Base-by-base conservation (phyloP, 1,284 basidiomycete species). In the Rhodotorula sp. region DNA sequence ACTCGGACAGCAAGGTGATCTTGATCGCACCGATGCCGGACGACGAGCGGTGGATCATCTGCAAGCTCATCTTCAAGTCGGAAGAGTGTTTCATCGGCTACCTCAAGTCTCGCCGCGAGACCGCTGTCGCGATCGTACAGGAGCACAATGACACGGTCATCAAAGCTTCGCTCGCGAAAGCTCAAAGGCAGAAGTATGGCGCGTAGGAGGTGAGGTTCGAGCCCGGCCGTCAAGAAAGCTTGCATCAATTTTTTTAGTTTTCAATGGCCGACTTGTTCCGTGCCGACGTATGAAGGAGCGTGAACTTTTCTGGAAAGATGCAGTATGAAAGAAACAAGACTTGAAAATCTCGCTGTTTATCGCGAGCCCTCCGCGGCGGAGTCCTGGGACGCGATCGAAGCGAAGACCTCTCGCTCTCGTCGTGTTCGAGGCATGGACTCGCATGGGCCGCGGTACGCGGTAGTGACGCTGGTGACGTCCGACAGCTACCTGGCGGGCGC, bases 401-500 rank as follows among this genome's bases (percentile, higher is more conserved):
- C 1, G 21, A 4, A 26, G 34, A 15, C 3, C 38, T 23, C n/a
- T 47, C 58, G 58, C 43, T 7, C 14, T 7, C n/a, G 43, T 15
- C 19, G 34, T 14, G 43, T 45, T 8, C 18, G 28, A 55, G n/a
- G 16, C 12, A 55, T n/a, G n/a, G 52, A 23, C 14, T 26, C 52
- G 52, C 23, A 15, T 26, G n/a, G 23, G 52, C 54, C 26, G 26
- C 56, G 60, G 49, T 62, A 48, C 60, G 75, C 72, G 15, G 67
- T 74, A 50, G 72, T 71, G 16, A 93, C 94, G 49, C 89, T 97
- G 75, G 83, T 97, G 79, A 93, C 94, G 62, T 91, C 92, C 49
- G 89, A 95, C 79, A 85, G 86, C 28, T 99, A 98, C 82, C 88
- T 98, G 59, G 92, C 93, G 52, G 95, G 95, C 67, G 93, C 91